Percentiles rank a stretch among this genome's conserved stretches.
Conservation (phyloP, 2,329 filamentous ascomycete genomes). For the Paradendryphiella salina region DNA sequence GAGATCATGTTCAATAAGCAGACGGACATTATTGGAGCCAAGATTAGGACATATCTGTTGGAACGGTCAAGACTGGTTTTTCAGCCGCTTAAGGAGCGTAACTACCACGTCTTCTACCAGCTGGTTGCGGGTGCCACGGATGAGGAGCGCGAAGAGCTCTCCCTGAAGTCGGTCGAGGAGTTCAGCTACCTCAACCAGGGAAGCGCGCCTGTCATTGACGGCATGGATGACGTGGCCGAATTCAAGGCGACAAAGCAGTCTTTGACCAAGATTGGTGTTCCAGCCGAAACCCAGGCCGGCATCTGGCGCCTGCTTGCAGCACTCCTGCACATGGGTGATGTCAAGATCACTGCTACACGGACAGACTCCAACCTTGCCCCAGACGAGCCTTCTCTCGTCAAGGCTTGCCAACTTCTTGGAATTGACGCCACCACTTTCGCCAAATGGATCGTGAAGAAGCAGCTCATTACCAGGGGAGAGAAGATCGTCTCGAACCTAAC, state of each 20-base stretch:
- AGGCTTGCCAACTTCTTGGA: slow-evolving; percentile 81
- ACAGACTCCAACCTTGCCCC: slow-evolving; percentile 83
- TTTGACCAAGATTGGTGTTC: slow-evolving; percentile 83
- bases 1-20: slow-evolving; percentile 98
- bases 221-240: slow-evolving; percentile 93
- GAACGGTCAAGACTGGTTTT: slow-evolving; percentile 96
- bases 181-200: slow-evolving; percentile 98
- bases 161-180: slow-evolving; percentile 79
- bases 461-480: slow-evolving; percentile 91
- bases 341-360: slow-evolving; percentile 89
- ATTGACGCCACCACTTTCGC: slow-evolving; percentile 86
- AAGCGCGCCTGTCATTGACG: slow-evolving; percentile 85
- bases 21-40: slow-evolving; percentile 95
- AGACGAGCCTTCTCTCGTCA: slow-evolving; percentile 78
- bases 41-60: slow-evolving; percentile 93
- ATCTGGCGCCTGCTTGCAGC: slow-evolving; percentile 92
- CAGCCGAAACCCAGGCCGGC: slow-evolving; percentile 70
- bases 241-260: slow-evolving; percentile 87
- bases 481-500: slow-evolving; percentile 97
- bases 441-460: slow-evolving; percentile 99
- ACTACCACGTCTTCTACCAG: slow-evolving; percentile 99
- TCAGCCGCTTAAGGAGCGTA: slow-evolving; percentile 94
- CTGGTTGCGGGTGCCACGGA: slow-evolving; percentile 90
- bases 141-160: slow-evolving; percentile 76
- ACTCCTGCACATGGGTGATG: slow-evolving; percentile 90